A percentile compares a stretch with the other conserved stretches of the same genome.
Evolutionary conservation across 129 eudicot species (phyloP).

Genomic region (Scalesia atractyloides): DNA sequence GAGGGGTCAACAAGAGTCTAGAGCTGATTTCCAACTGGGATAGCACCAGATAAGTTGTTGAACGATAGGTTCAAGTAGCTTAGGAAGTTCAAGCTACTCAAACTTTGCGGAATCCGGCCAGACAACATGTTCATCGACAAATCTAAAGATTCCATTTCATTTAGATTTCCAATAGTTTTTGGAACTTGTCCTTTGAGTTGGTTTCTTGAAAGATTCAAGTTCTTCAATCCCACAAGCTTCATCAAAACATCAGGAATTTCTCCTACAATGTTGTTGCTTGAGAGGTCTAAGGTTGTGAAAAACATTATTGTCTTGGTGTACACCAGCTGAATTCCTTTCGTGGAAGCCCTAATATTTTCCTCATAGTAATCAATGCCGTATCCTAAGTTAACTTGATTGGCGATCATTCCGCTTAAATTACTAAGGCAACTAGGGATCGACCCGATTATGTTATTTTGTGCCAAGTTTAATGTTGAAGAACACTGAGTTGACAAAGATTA

Average conservation of each 20-base stretch:
- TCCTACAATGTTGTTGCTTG: background rate
- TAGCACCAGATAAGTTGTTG: background rate
- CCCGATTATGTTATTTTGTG: background rate
- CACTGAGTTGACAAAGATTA: background rate
- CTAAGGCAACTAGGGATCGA: background rate
- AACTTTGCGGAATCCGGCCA: background rate
- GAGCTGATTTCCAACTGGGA: background rate
- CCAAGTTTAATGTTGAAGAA: background rate
- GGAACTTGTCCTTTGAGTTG: background rate
- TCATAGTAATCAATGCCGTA: too few relatives aligned
- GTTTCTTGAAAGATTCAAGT: slow-evolving; percentile 2
- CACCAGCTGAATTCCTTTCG: background rate
- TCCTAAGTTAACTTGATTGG: too few relatives aligned
- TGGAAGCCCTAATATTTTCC: background rate
- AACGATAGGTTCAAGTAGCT: background rate
- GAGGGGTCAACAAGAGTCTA: background rate
- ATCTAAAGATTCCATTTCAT: background rate
- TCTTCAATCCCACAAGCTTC: background rate
- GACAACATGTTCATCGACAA: background rate
- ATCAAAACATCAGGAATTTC: background rate
- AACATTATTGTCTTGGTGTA: background rate
- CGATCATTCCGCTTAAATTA: background rate
- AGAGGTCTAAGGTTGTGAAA: background rate
- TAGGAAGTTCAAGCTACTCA: background rate
- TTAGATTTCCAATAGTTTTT: background rate